Conservation (phyloP, 164 flowering plant species). For the Annona squamosa region DNA sequence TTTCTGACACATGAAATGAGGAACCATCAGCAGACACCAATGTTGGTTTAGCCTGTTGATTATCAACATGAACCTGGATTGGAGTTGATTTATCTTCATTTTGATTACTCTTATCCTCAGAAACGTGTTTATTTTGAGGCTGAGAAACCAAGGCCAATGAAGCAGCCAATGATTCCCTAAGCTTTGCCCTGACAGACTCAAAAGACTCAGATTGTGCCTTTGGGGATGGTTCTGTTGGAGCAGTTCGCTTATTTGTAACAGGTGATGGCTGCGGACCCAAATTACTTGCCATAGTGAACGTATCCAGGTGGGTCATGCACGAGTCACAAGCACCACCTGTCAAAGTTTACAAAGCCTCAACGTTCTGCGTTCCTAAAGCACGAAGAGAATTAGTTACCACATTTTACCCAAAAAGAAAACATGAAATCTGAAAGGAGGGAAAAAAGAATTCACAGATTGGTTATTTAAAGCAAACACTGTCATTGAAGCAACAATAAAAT, state of each 20-base stretch:
- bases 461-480: no score
- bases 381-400: no score
- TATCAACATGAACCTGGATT: constrained; percentile 12
- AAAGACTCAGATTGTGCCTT: constrained; percentile 34
- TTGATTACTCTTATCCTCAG: constrained; percentile 20
- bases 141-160: constrained; percentile 63
- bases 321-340: no score
- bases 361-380: no score
- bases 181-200: constrained; percentile 73
- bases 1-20: constrained; percentile 9
- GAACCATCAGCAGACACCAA: constrained; percentile 13
- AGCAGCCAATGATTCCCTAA: constrained; percentile 77
- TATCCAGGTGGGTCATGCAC: not conserved
- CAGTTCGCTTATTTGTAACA: constrained; percentile 25
- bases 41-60: constrained; percentile 21
- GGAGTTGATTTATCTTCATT: constrained; percentile 20
- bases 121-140: constrained; percentile 26
- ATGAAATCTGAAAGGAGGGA: no score
- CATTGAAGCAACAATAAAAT: no score
- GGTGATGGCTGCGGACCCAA: constrained; percentile 33
- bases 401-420: no score
- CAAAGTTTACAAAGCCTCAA: no score
- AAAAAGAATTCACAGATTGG: no score
- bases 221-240: constrained; percentile 20
- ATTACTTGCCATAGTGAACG: constrained; percentile 17